Base-by-base conservation (phyloP, 2,329 filamentous ascomycete genomes). In the Ophiocordyceps camponoti-rufipedis region DNA sequence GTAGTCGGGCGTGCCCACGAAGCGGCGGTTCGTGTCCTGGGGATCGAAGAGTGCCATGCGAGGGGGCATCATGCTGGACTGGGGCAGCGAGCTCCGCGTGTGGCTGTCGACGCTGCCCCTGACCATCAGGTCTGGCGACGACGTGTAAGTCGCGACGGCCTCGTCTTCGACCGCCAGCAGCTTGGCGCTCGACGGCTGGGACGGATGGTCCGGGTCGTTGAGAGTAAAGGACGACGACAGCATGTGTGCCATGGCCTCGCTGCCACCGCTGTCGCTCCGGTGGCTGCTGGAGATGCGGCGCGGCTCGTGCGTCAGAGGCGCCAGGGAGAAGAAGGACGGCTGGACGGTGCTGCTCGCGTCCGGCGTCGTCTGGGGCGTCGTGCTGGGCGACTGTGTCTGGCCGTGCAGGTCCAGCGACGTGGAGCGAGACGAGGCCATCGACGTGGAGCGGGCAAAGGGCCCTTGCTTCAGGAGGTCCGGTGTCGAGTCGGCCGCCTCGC, bases 1-100 rank as follows among this genome's bases (percentile, higher is more conserved):
- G 58, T 98, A 98, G 61, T 98, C 91, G 0, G 91, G 91, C 0
- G 91, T 98, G 31, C 91, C 91, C 9, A 98, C 91, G 55, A 98
- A 98, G 38, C 86, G 80, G 45, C 91, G 78, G 57, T 85, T 89
- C 49, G 80, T 93, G 56, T 98, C 91, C 57, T 94, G 83, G 0
- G 91, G 91, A 55, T 96, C 88, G 56, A 96, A 98, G 4, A 98
- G 68, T 3, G 89, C 85, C 85, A 91, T 88, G 5, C 88, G 87
- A 23, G 91, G 91, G 18, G 81, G 80, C 75, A 95, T 84, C 70
- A 86, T 86, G 47, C 70, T 75, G 12, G 76, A 68, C 45, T 75
- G 74, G 11, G 58, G 62, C 19, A 61, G 53, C 10, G 59, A 62
- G 43, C 52, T 57, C 31, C 59, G 57, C 3, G 52, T 48, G 43